Evolutionary conservation across 2,329 filamentous ascomycete genomes (phyloP), one percentile per base, ranked within the genome.

Genomic region (Neonectria faginata): DNA sequence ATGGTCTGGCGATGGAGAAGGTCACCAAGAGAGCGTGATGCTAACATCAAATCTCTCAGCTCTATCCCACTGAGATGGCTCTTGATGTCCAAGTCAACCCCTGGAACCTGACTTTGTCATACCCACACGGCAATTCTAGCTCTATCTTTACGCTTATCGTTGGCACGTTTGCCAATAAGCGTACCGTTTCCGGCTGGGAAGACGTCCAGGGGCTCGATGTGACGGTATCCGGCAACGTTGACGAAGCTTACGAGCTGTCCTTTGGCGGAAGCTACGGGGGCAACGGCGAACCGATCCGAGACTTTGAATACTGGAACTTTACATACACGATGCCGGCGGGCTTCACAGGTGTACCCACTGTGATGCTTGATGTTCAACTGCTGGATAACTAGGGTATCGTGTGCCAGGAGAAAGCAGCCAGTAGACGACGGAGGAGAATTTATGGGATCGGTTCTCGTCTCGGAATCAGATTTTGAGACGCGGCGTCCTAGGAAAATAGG

Each of bases 71-170:
- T 11, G 70, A 73, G 18, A 69, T 44, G 27, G 67, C 70, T 31
- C 52, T 73, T 1, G 41, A 71, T 9, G 56, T 64, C 1, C 9
- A 62, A 9, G 69, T 73, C 1, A 41, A 20, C 0, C 59, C 70
- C 0, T 55, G 64, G 0, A 74, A 69, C 0, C 75, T 90, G 7
- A 81, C 80, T 11, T 72, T 90, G 2, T 81, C 82, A 0, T 90
- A 90, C 66, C 87, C 87, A 0, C 67, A 77, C 14, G 87, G 86
- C 2, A 85, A 83, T 47, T 70, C 77, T 0, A 77, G 76, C 4
- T 86, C 83, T 25, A 75, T 81, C 16, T 88, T 88, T 70, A 82
- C 79, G 1, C 80, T 88, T 25, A 68, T 85, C 3, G 80, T 88
- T 0, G 82, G 81, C 0, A 83, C 84, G 2, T 83, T 84, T 7